These are phyloP conservation scores for Solanum chilense DNA, from an alignment of 257 asterid genomes.

Conservation along the genomic window DNA sequence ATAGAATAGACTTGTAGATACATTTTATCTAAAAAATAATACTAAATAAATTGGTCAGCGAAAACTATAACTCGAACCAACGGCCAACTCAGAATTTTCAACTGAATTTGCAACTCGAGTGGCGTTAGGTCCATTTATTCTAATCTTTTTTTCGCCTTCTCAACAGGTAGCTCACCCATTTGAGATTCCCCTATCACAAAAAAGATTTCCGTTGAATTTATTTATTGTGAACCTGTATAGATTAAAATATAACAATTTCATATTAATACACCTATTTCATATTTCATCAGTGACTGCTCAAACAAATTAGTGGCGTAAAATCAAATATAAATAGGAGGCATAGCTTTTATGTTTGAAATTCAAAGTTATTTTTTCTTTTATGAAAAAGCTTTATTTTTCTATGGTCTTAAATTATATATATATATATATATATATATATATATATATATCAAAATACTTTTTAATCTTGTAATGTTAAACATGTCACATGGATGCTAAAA, in stretches of 20 bases:
- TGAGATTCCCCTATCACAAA: conserved; percentile 86
- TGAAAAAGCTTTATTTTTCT: too few species aligned
- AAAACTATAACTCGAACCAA: not conserved
- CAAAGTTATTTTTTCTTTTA: too few species aligned
- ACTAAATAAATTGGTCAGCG: not conserved
- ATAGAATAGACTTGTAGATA: not conserved
- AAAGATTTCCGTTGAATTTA: conserved; percentile 53
- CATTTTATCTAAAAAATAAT: not conserved
- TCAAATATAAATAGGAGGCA: too few species aligned
- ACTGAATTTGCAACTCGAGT: conserved; percentile 25
- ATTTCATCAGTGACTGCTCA: too few species aligned
- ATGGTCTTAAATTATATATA: too few species aligned
- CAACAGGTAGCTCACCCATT: conserved; percentile 74
- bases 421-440: too few species aligned
- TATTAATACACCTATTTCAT: not conserved
- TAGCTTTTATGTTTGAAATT: too few species aligned
- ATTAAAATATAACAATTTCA: not conserved
- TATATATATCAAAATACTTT: too few species aligned
- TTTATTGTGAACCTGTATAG: conserved; percentile 57
- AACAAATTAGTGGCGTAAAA: too few species aligned
- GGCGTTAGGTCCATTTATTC: conserved; percentile 32
- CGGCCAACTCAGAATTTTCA: accelerated
- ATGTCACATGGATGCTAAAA: too few species aligned
- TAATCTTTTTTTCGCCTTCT: conserved; percentile 51
- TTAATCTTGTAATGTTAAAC: too few species aligned